Conservation (phyloP, 169 alveolate species). For the Cryptosporidium ryanae region DNA sequence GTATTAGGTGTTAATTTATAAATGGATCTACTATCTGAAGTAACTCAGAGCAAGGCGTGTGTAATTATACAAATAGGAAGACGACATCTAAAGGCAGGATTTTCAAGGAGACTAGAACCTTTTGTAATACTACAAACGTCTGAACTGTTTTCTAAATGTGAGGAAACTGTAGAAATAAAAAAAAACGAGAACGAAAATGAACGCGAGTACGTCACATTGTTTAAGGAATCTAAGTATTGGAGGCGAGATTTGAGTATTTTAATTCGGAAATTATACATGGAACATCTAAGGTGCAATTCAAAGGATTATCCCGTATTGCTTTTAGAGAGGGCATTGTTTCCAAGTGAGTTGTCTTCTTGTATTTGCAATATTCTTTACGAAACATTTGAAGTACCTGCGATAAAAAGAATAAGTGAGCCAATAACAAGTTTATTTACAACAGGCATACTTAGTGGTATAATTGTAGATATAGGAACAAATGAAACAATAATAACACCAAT, state of each 20-base stretch:
- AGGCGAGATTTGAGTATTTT: constrained; percentile 25
- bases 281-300: constrained; percentile 40
- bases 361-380: neutral
- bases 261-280: constrained; percentile 40
- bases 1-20: no score
- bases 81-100: constrained; percentile 61
- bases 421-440: constrained; percentile 47
- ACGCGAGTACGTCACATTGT: constrained; percentile 9
- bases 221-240: constrained; percentile 39
- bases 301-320: constrained; percentile 63
- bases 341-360: constrained; percentile 16
- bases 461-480: constrained; percentile 60
- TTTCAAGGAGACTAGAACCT: constrained; percentile 44
- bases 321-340: constrained; percentile 54
- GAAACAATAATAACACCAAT: constrained; percentile 61
- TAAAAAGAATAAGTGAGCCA: constrained; percentile 41
- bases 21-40: no score
- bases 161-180: constrained; percentile 18
- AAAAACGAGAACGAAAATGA: neutral
- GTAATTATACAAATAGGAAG: constrained; percentile 46
- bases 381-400: constrained; percentile 27
- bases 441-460: constrained; percentile 43
- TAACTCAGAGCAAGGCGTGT: constrained; percentile 2
- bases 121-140: constrained; percentile 37
- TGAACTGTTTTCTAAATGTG: constrained; percentile 33